Percentiles rank a stretch among this genome's conserved stretches.
Conservation (phyloP, 306 rosid species). For the Malus orientalis region DNA sequence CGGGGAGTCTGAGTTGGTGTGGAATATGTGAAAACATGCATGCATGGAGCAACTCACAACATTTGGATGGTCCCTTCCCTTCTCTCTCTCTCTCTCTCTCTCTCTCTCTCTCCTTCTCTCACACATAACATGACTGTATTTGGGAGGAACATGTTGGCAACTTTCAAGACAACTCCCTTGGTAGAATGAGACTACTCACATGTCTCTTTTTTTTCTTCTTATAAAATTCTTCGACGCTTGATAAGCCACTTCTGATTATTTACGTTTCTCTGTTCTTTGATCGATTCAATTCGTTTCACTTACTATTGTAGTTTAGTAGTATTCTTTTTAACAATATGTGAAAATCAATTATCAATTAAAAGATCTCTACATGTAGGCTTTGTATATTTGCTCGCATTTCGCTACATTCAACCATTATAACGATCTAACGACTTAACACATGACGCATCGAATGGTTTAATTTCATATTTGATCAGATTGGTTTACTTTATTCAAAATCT, state of each 20-base stretch:
- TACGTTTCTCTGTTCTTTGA: no score
- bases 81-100: neutral
- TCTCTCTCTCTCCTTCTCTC: neutral
- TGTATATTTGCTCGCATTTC: no score
- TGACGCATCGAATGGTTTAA: no score
- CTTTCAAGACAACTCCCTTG: conserved; percentile 20
- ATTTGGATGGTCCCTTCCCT: neutral
- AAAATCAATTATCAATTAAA: no score
- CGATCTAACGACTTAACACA: no score
- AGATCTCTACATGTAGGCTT: no score
- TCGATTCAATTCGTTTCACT: no score
- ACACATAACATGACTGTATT: neutral
- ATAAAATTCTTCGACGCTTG: conserved; percentile 8
- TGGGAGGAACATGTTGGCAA: conserved; percentile 16
- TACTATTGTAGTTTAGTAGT: no score
- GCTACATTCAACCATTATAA: no score
- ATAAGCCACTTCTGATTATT: neutral
- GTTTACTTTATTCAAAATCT: no score
- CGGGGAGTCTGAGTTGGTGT: conserved; percentile 10
- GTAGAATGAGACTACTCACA: conserved; percentile 16
- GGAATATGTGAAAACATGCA: conserved; percentile 9
- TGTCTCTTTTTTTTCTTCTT: conserved; percentile 8
- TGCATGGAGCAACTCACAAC: conserved; percentile 12
- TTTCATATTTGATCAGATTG: no score
- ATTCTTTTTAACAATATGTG: no score